Percentiles rank a stretch among this genome's conserved stretches.
Evolutionary conservation across 257 asterid genomes (phyloP).

Genomic region (Plantago ovata): DNA sequence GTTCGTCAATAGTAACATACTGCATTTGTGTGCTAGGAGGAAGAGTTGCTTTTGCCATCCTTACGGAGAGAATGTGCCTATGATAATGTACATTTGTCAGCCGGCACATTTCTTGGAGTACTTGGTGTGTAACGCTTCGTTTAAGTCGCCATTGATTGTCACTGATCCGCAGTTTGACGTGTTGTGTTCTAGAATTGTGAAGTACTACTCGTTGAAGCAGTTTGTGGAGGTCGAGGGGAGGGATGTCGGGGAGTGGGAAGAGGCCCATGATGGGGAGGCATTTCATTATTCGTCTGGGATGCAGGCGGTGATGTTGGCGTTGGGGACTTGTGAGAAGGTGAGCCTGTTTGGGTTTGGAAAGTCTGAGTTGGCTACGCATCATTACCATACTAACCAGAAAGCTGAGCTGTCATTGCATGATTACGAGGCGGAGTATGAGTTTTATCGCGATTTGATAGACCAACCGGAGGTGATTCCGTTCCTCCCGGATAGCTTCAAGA

Average conservation of each 20-base stretch:
- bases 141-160: slow-evolving; percentile 51
- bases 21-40: slow-evolving; percentile 73
- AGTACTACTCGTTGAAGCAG: slow-evolving; percentile 71
- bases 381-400: slow-evolving; percentile 83
- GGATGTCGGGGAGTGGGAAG: slow-evolving; percentile 50
- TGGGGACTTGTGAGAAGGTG: slow-evolving; percentile 75
- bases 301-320: slow-evolving; percentile 85
- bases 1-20: slow-evolving; percentile 77
- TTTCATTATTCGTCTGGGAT: slow-evolving; percentile 96
- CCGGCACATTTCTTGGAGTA: slow-evolving; percentile 86
- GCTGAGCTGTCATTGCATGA: slow-evolving; percentile 84
- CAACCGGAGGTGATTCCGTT: slow-evolving; percentile 63
- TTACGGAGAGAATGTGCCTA: slow-evolving; percentile 64
- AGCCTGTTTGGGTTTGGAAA: slow-evolving; percentile 86
- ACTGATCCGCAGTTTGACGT: slow-evolving; percentile 77
- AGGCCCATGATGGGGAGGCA: slow-evolving; percentile 56
- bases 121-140: slow-evolving; percentile 70
- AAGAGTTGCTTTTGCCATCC: slow-evolving; percentile 88
- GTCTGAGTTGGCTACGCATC: slow-evolving; percentile 64
- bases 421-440: slow-evolving; percentile 88
- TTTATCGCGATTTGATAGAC: slow-evolving; percentile 59
- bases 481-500: slow-evolving; percentile 58
- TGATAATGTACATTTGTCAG: slow-evolving; percentile 76
- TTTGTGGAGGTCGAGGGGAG: slow-evolving; percentile 50
- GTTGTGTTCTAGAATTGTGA: slow-evolving; percentile 65